Percentiles rank a stretch among this genome's conserved stretches.
Conservation (phyloP, 192 early-diverging fungal genomes). For the Entomortierella beljakovae region DNA sequence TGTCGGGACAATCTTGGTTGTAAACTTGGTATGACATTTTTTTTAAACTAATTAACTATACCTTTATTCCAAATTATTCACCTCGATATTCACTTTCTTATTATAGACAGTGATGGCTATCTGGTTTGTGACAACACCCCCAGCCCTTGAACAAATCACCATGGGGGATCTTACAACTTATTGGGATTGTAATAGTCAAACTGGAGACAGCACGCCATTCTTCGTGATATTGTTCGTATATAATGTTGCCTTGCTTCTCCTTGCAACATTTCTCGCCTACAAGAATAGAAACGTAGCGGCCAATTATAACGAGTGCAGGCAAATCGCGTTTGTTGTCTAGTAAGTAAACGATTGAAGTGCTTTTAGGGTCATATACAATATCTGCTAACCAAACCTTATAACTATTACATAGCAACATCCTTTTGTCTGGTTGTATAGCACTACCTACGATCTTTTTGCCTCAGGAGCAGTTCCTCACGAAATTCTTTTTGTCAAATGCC, state of each 20-base stretch:
- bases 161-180: conserved; percentile 52
- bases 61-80: too few species aligned
- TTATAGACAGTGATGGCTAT: conserved; percentile 52
- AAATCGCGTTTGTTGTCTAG: conserved; percentile 66
- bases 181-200: conserved; percentile 53
- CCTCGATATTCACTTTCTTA: too few species aligned
- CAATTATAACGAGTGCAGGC: conserved; percentile 64
- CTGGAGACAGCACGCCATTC: conserved; percentile 30
- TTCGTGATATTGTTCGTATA: conserved; percentile 48
- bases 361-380: too few species aligned
- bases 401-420: conserved; percentile 53
- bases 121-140: conserved; percentile 50
- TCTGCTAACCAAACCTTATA: too few species aligned
- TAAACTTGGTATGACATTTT: conserved; percentile 56
- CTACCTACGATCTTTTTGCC: conserved; percentile 56
- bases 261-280: conserved; percentile 63
- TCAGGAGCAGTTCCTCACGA: conserved; percentile 55
- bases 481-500: conserved; percentile 56
- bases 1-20: conserved; percentile 42
- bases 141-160: conserved; percentile 30
- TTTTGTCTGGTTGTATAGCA: conserved; percentile 56
- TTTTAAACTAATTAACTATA: too few species aligned
- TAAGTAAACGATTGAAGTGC: conserved; percentile 37
- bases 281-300: conserved; percentile 60
- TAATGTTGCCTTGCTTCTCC: conserved; percentile 35